Evolutionary conservation across 768 basidiomycete genomes (phyloP).

Genomic region (Calocybe indica): DNA sequence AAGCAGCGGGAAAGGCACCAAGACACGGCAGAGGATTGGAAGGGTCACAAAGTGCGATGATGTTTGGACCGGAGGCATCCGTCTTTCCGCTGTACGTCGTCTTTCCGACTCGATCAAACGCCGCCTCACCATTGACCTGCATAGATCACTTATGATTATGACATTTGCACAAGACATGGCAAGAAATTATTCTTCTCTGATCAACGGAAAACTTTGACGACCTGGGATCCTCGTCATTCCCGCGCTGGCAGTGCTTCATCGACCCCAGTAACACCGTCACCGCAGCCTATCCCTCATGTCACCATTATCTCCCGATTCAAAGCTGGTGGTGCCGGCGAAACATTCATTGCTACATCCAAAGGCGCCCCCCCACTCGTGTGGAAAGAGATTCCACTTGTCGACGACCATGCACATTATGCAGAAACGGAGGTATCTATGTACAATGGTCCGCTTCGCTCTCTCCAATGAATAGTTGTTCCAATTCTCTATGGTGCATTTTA

Average conservation of each 20-base stretch:
- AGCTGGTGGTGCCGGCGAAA: neutral
- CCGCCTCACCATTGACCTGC: neutral
- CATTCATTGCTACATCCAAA: constrained; percentile 1
- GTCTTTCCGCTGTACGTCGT: neutral
- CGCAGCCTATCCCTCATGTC: neutral
- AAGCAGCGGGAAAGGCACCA: neutral
- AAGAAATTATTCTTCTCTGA: constrained; percentile 1
- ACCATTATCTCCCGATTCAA: neutral
- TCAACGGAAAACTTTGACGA: neutral
- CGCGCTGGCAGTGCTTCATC: neutral
- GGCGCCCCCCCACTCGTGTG: neutral
- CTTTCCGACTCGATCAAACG: neutral
- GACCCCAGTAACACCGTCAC: neutral
- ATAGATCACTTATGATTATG: constrained; percentile 1
- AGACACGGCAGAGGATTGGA: neutral
- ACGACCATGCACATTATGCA: neutral
- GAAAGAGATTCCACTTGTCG: constrained; percentile 1
- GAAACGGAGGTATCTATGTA: constrained; percentile 1
- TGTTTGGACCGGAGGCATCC: neutral
- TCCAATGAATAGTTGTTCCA: constrained; percentile 1
- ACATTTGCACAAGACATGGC: neutral
- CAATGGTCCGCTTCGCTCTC: constrained; percentile 1
- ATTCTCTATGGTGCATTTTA: constrained; percentile 1
- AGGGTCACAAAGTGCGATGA: neutral
- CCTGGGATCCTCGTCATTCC: neutral